Base-by-base conservation (phyloP, 176 grass and related monocot species). In the Avena sativa region DNA sequence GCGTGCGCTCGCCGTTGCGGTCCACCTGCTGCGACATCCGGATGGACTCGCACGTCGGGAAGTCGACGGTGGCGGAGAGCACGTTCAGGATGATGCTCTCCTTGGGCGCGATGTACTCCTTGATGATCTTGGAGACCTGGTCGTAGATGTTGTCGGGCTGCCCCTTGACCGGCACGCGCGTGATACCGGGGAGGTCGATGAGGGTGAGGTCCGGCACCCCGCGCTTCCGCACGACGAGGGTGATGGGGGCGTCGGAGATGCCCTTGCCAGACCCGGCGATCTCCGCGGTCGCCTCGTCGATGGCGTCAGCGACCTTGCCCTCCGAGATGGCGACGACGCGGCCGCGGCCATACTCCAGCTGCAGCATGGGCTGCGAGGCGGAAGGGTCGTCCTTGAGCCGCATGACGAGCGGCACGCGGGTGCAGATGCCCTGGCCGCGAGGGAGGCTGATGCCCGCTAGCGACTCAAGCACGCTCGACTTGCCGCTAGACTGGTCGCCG, bases 391-490 rank as follows among this genome's bases (percentile, higher is more conserved):
- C 75, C 79, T 95, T 83, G 2, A 95, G 90, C 9, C 78, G 90
- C 93, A 95, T 95, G 6, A 89, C 62, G 34, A 91, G 92, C 28
- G 87, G 89, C 8, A 91, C 92, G 36, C 87, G 92, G 12, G 89
- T 91, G 87, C 92, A 94, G 82, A 94, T 94, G 84, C 89, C 87
- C 82, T 92, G 92, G 4, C 92, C 92, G 4, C 89, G 80, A 1
- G 92, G 90, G 10, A 94, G 90, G 84, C 85, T 90, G 89, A 94
- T 91, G 87, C 92, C 89, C 21, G 90, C 90, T 2, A 94, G 87
- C 4, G 92, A 94, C 71, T 94, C 90, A 4, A 94, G 89, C 2
- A 94, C 87, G 56, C 83, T 87, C 15, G 87, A 94, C 78, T 94
- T 89, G 74, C 84, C 92, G 76, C 89, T 91, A 4, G 87, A 87